Evolutionary conservation across 306 rosid genomes (phyloP).

Genomic region (Prosopis cineraria): DNA sequence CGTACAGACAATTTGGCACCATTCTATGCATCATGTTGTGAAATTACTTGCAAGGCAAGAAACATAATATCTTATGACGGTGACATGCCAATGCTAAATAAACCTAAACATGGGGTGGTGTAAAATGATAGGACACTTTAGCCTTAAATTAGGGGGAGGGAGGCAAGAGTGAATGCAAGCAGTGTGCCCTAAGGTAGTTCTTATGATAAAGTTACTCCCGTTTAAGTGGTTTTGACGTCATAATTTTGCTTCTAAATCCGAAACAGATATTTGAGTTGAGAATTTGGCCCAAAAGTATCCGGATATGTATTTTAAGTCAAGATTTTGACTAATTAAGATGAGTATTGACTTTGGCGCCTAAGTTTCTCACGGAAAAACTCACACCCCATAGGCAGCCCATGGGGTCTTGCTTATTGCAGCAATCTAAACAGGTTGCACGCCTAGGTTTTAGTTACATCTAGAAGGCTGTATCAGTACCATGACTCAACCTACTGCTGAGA

Average conservation of each 20-base stretch:
- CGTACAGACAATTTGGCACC: neutral
- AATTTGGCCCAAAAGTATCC: neutral
- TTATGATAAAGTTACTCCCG: neutral
- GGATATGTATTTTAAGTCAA: constrained; percentile 2
- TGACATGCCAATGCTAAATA: neutral
- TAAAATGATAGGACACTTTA: no score
- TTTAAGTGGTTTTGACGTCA: neutral
- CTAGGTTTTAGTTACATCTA: neutral
- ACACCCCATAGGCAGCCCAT: neutral
- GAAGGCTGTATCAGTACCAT: neutral
- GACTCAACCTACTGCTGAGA: neutral
- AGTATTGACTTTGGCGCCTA: neutral
- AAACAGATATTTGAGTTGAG: neutral
- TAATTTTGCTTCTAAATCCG: neutral
- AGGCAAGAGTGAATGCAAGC: neutral
- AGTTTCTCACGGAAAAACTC: neutral
- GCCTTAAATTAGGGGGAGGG: neutral
- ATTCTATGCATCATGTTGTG: neutral
- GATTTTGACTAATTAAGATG: neutral
- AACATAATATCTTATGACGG: neutral
- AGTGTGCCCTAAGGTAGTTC: neutral
- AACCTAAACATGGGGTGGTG: neutral
- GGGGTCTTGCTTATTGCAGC: neutral
- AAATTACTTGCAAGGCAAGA: neutral
- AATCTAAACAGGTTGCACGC: neutral